Conservation (phyloP, 2,329 filamentous ascomycete genomes). For the Pyrenochaeta sp. region DNA sequence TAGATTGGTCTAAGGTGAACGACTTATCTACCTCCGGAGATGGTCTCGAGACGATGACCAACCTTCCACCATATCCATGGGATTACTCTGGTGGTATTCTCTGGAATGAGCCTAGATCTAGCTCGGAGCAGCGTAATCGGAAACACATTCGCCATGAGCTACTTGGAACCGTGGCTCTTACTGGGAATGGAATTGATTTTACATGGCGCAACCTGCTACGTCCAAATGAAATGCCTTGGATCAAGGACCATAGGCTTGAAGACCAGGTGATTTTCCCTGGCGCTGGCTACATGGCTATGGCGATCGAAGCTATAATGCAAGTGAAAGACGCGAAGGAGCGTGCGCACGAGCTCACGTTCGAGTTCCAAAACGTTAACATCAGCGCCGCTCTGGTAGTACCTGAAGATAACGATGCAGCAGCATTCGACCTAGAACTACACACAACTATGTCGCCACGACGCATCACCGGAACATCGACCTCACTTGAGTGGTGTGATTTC, state of each 20-base stretch:
- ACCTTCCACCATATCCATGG: slow-evolving; percentile 25
- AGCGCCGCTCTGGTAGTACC: no score
- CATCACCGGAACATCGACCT: no score
- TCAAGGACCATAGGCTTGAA: slow-evolving; percentile 51
- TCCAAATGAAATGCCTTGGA: slow-evolving; percentile 53
- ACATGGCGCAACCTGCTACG: slow-evolving; percentile 33
- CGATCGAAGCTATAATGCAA: slow-evolving; percentile 10
- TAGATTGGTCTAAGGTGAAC: no score
- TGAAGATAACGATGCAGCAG: no score
- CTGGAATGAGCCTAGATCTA: slow-evolving; percentile 29
- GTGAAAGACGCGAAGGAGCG: slow-evolving; percentile 9
- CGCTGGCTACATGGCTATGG: slow-evolving; percentile 17
- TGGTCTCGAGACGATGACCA: no score
- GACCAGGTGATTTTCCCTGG: slow-evolving; percentile 33
- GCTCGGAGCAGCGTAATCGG: slow-evolving; percentile 4
- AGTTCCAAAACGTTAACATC: no score
- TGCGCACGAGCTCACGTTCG: no score
- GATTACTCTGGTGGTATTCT: slow-evolving; percentile 3
- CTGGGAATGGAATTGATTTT: slow-evolving; percentile 4
- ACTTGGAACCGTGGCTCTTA: slow-evolving; percentile 8
- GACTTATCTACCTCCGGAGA: no score
- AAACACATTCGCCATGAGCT: slow-evolving; percentile 16
- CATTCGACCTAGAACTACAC: no score
- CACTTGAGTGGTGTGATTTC: no score
- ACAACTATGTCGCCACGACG: no score